Conservation (phyloP, 2,329 filamentous ascomycete genomes). For the Domatiomyces globalis region DNA sequence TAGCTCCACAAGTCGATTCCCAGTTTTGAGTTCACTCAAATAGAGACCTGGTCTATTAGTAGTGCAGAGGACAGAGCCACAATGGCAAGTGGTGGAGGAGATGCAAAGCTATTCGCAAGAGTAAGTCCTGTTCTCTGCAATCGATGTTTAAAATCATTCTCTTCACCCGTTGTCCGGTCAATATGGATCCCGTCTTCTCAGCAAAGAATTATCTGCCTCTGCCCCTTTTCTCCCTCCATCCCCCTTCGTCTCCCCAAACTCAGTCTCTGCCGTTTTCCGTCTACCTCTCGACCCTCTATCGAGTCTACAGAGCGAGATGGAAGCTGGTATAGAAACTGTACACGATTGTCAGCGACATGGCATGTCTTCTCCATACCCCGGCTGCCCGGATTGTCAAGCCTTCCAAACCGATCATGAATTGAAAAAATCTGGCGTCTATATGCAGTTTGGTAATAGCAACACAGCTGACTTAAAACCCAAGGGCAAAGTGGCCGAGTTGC, state of each 20-base stretch:
- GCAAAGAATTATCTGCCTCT: background rate
- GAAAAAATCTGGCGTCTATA: background rate
- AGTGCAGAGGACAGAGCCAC: constrained; percentile 13
- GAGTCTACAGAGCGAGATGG: background rate
- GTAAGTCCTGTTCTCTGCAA: constrained; percentile 42
- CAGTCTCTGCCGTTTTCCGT: background rate
- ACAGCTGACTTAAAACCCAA: constrained; percentile 38
- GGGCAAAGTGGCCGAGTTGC: constrained; percentile 97
- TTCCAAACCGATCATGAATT: background rate
- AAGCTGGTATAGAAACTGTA: background rate
- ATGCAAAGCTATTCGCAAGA: constrained; percentile 98
- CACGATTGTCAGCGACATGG: background rate
- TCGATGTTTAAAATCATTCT: background rate
- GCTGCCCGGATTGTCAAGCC: background rate
- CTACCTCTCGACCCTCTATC: background rate
- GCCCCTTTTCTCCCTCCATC: no score
- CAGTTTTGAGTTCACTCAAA: background rate
- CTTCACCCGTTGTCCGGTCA: background rate
- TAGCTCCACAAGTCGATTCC: background rate
- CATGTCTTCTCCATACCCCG: background rate
- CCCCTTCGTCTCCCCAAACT: background rate
- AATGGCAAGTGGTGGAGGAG: constrained; percentile 62
- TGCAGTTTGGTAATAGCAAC: background rate
- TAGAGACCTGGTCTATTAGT: background rate
- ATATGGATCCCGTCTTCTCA: background rate